These are phyloP conservation scores for Sanghuangporus weigelae DNA, from an alignment of 1,284 basidiomycete species.

Conservation along the genomic window DNA sequence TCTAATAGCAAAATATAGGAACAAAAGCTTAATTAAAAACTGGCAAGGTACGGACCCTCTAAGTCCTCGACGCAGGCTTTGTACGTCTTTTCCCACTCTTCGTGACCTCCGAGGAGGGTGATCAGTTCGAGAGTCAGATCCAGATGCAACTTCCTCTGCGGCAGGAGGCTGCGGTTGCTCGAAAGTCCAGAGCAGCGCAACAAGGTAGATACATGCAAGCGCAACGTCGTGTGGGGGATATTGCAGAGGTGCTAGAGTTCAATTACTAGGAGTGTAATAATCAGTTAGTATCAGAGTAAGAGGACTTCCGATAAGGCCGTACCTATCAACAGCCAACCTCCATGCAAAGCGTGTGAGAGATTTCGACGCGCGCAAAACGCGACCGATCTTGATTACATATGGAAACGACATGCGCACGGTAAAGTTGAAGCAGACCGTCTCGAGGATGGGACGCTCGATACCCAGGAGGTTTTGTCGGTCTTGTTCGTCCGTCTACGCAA, in stretches of 20 bases:
- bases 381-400: slow-evolving; percentile 84
- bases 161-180: slow-evolving; percentile 38
- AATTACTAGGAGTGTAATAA: too few relatives aligned
- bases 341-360: slow-evolving; percentile 75
- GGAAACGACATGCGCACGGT: slow-evolving; percentile 78
- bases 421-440: slow-evolving; percentile 97
- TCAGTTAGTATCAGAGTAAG: neutral
- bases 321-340: slow-evolving; percentile 84
- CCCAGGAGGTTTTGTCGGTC: slow-evolving; percentile 81
- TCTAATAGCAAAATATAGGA: slow-evolving; percentile 42
- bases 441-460: slow-evolving; percentile 87
- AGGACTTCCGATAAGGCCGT: slow-evolving; percentile 11
- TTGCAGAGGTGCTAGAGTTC: slow-evolving; percentile 77
- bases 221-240: slow-evolving; percentile 90
- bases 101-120: slow-evolving; percentile 48
- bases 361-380: slow-evolving; percentile 65
- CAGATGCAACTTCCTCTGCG: slow-evolving; percentile 25
- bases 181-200: slow-evolving; percentile 67
- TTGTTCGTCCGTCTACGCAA: slow-evolving; percentile 66
- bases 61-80: slow-evolving; percentile 61
- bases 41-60: slow-evolving; percentile 46
- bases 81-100: slow-evolving; percentile 68
- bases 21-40: neutral
- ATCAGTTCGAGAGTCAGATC: slow-evolving; percentile 31
- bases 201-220: slow-evolving; percentile 76